Base-by-base conservation (phyloP, 352 stramenopile species). In the Phytopythium litorale region DNA sequence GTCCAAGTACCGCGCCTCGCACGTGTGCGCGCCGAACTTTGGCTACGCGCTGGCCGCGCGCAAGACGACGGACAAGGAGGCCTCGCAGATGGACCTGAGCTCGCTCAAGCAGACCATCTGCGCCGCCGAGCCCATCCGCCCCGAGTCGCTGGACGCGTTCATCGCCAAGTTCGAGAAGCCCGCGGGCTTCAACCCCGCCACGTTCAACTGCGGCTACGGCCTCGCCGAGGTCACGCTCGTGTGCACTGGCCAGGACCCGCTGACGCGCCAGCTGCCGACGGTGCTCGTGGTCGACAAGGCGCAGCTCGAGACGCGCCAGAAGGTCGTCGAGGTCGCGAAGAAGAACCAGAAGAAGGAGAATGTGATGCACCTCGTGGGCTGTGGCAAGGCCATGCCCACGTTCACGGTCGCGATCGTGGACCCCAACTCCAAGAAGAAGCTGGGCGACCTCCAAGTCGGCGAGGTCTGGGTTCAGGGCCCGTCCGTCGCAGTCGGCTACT, bases 381-480 rank as follows among this genome's bases (percentile, higher is more conserved):
- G 87, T 54, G 87, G 87, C 6, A 85, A 87, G 66, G 58, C 87
- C 12, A 92, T 91, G 81, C 79, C 79, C 2, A 91, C 81, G 19
- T 92, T 94, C 68, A 55, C 63, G 4, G 64, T 96, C n/a, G 40
- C 58, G 9, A 78, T 96, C 43, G 83, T 93, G 6, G 79, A 94
- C 52, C 71, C 81, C 0, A 74, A 86, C 19, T 78, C 81, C n/a
- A 77, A 75, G 50, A 66, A 81, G 60, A 23, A 52, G 42, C 56
- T 89, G 28, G 62, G 68, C 35, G 82, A 91, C 28, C 59, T 76
- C 32, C 68, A 86, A 30, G 75, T 93, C 3, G 96, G 96, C 52
- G 96, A 99, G 65, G 89, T 99, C 43, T 99, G 94, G 94, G 78
- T 98, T 8, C 70, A 87, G 49, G 94, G 91, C n/a, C 76, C 79